Base-by-base conservation (phyloP, 305 asterid species). In the Fraxinus velutina region DNA sequence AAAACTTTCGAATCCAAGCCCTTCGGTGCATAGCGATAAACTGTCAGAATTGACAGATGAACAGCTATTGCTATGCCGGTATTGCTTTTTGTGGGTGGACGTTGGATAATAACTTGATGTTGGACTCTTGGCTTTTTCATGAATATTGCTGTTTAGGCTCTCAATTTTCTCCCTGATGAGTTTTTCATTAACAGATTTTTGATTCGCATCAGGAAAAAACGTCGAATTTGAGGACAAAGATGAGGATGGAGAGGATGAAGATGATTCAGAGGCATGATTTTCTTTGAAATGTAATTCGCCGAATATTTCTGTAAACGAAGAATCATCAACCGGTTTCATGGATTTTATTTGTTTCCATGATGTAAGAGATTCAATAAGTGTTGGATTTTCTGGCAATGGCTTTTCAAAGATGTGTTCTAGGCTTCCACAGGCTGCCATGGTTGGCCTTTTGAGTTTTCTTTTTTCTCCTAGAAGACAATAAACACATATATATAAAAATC, bases 1-100 rank as follows among this genome's bases (percentile, higher is more conserved):
- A 5, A 87, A 92, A 92, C 97, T 94, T 79, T 96, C 97, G 36
- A 89, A 91, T n/a, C 98, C 99, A 1, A 93, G 92, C 6, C 98
- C 97, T 74, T 94, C 98, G 0, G 98, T 96, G 84, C 97, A 92
- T 22, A 92, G 75, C 0, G 97, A 94, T 76, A 93, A 81, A 79
- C 92, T 91, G 44, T 92, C 98, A 0, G 92, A 89, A 76, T 84
- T 90, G 87, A 79, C 82, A 13, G 97, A 92, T 0, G 98, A 92
- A 44, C 90, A 89, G 85, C 92, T 86, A n/a, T 85, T 86, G n/a
- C 85, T 88, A 50, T 89, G 88, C 64, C 34, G 72, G 85, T 88
- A 82, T 29, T 85, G 89, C 27, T 78, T 89, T 19, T 30, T 82
- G 50, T 55, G 80, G 32, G 75, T 75, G 17, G 19, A 47, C 9